These are phyloP conservation scores for Corymbia citriodora DNA, from an alignment of 441 rosid species.

Conservation along the genomic window DNA sequence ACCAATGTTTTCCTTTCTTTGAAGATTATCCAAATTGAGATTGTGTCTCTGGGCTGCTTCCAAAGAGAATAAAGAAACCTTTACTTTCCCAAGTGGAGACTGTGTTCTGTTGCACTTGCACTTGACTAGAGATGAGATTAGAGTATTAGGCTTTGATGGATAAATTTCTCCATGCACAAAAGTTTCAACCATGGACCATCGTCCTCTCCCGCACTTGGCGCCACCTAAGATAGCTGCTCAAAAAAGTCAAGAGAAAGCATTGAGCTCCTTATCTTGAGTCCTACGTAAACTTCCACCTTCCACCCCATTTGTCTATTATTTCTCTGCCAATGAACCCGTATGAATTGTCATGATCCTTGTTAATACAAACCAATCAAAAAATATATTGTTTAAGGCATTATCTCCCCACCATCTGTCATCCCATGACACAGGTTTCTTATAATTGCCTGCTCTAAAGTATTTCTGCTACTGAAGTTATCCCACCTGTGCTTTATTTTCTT, in stretches of 20 bases:
- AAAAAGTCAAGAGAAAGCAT: background rate
- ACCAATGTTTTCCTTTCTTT: background rate
- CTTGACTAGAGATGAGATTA: background rate
- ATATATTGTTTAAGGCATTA: background rate
- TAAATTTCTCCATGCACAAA: background rate
- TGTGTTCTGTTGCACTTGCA: background rate
- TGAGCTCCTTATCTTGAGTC: background rate
- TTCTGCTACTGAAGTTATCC: background rate
- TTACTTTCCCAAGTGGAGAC: background rate
- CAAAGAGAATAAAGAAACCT: background rate
- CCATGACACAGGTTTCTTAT: background rate
- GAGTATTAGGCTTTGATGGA: background rate
- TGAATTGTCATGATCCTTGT: background rate
- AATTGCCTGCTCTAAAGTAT: background rate
- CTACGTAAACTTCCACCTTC: background rate
- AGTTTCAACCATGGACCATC: background rate
- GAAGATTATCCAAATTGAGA: background rate
- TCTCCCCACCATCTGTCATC: background rate
- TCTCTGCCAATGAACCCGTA: background rate
- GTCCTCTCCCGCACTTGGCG: background rate
- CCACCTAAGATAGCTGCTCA: background rate
- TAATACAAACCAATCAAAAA: background rate
- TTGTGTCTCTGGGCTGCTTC: background rate
- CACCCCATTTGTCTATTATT: background rate
- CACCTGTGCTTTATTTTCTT: background rate